A percentile compares a stretch with the other conserved stretches of the same genome.
These are phyloP conservation scores for Halophytophthora polymorphica DNA, from an alignment of 352 stramenopile genomes.

Conservation along the genomic window DNA sequence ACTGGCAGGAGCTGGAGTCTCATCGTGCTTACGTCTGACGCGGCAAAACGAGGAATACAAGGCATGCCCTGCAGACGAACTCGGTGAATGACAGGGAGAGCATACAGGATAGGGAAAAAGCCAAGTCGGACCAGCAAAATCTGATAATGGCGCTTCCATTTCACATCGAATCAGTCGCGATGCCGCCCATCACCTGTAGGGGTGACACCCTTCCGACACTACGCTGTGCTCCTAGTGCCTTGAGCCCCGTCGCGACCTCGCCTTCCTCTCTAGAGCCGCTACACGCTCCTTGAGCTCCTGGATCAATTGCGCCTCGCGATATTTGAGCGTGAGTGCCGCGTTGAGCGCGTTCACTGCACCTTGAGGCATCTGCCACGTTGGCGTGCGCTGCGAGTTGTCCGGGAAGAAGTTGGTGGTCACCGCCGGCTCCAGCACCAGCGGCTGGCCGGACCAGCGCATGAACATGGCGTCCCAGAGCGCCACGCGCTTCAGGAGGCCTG, in stretches of 20 bases:
- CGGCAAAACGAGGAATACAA: too few relatives aligned
- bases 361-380: slow-evolving; percentile 69
- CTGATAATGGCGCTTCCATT: too few relatives aligned
- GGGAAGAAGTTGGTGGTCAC: slow-evolving; percentile 45
- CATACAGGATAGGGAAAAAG: too few relatives aligned
- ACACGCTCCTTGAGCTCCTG: slow-evolving; percentile 39
- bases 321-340: slow-evolving; percentile 32
- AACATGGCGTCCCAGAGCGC: slow-evolving; percentile 69
- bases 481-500: slow-evolving; percentile 63
- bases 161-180: too few relatives aligned
- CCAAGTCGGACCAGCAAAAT: too few relatives aligned
- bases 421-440: slow-evolving; percentile 44
- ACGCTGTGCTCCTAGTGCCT: slow-evolving; percentile 28
- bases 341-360: slow-evolving; percentile 51
- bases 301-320: slow-evolving; percentile 39
- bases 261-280: slow-evolving; percentile 27
- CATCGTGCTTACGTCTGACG: too few relatives aligned
- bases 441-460: slow-evolving; percentile 70
- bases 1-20: too few relatives aligned
- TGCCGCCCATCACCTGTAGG: too few relatives aligned
- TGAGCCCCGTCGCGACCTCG: slow-evolving; percentile 22
- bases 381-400: slow-evolving; percentile 49
- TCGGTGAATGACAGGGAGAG: too few relatives aligned
- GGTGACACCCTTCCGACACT: too few relatives aligned
- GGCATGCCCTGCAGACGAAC: too few relatives aligned